These are phyloP conservation scores for Dendrobium chrysotoxum DNA, from an alignment of 106 monocot genomes.

Conservation along the genomic window DNA sequence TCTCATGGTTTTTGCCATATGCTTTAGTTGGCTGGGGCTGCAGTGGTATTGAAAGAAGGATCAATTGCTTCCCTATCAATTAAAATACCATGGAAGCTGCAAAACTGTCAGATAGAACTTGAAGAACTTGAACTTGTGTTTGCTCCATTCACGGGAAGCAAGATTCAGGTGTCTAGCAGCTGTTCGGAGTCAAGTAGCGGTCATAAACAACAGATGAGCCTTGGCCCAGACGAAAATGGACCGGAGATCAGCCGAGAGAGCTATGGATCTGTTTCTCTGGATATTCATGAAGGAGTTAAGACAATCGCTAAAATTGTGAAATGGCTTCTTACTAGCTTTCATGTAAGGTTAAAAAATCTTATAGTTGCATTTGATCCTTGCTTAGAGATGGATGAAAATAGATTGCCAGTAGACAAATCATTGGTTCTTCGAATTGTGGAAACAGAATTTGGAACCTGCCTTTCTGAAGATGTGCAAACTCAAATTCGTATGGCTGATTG, in stretches of 20 bases:
- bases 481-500: constrained; percentile 13
- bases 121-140: constrained; percentile 86
- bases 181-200: constrained; percentile 11
- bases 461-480: constrained; percentile 42
- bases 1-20: constrained; percentile 8
- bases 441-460: constrained; percentile 74
- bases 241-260: constrained; percentile 4
- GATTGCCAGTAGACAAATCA: constrained; percentile 19
- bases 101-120: constrained; percentile 84
- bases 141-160: constrained; percentile 35
- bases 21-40: constrained; percentile 54
- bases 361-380: constrained; percentile 82
- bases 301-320: constrained; percentile 88
- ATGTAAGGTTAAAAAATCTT: constrained; percentile 67
- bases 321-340: constrained; percentile 82
- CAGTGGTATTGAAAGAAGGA: constrained; percentile 83
- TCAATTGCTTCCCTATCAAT: constrained; percentile 77
- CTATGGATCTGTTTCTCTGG: constrained; percentile 30
- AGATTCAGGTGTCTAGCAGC: constrained; percentile 10
- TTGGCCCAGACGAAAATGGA: constrained; percentile 28
- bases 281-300: constrained; percentile 91
- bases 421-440: constrained; percentile 77
- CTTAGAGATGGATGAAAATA: constrained; percentile 27
- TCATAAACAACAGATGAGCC: constrained; percentile 12
- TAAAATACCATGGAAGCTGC: constrained; percentile 68